Conservation (phyloP, 2,329 filamentous ascomycete genomes). For the Cercospora beticola region DNA sequence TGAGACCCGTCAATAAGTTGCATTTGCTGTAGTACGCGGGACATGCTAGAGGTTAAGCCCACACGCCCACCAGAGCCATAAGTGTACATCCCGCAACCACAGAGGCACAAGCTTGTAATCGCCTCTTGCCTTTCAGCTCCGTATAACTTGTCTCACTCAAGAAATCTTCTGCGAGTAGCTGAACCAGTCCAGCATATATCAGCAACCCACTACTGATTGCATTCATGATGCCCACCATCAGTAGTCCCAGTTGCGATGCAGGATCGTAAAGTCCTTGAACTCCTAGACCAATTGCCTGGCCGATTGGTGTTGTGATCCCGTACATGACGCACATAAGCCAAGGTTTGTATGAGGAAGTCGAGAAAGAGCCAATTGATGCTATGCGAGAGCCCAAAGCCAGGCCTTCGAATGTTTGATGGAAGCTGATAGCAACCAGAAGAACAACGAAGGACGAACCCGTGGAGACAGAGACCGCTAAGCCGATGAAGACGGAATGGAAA, state of each 20-base stretch:
- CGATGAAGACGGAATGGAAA: constrained; percentile 76
- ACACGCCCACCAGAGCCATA: constrained; percentile 68
- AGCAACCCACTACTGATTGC: constrained; percentile 50
- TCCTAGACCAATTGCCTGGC: constrained; percentile 51
- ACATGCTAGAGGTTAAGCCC: constrained; percentile 51
- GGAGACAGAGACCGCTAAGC: constrained; percentile 70
- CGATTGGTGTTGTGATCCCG: constrained; percentile 56
- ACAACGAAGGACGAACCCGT: constrained; percentile 64
- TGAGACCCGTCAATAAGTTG: too few species aligned
- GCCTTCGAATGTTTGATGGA: constrained; percentile 70
- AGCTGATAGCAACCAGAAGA: constrained; percentile 66
- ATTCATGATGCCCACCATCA: constrained; percentile 54
- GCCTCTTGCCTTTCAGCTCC: constrained; percentile 56
- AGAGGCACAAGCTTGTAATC: constrained; percentile 61
- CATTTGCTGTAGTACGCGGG: too few species aligned
- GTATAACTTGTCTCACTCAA: constrained; percentile 65
- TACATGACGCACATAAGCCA: constrained; percentile 68
- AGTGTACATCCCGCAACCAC: constrained; percentile 61
- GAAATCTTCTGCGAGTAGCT: constrained; percentile 53
- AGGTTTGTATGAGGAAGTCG: constrained; percentile 69
- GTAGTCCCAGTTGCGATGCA: constrained; percentile 47
- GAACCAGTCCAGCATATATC: constrained; percentile 52
- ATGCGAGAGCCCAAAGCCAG: constrained; percentile 71
- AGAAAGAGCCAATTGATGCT: constrained; percentile 68
- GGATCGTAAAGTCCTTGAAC: constrained; percentile 55